Percentiles rank a stretch among this genome's conserved stretches.
These are phyloP conservation scores for Malus orientalis DNA, from an alignment of 306 rosid genomes.

Conservation along the genomic window DNA sequence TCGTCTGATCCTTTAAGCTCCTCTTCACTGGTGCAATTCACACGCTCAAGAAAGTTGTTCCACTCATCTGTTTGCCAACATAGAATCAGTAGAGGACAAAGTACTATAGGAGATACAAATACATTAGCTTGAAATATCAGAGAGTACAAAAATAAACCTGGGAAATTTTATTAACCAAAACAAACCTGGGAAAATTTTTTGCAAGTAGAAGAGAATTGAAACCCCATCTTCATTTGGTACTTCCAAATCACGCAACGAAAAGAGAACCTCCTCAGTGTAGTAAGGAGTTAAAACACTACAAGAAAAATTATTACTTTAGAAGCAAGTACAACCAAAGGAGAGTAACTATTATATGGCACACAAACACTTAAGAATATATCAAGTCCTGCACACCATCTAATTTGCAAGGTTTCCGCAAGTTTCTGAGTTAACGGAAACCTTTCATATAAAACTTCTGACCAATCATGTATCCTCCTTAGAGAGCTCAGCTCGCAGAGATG, in stretches of 20 bases:
- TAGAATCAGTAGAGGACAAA: not conserved
- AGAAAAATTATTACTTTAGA: conserved; percentile 6
- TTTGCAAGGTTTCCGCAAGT: not conserved
- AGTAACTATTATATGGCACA: not conserved
- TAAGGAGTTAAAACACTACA: conserved; percentile 91
- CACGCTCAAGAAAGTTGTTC: conserved; percentile 82
- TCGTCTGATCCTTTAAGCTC: conserved; percentile 64
- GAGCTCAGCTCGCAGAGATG: not conserved
- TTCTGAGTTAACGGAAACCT: not conserved
- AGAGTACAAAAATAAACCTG: conserved; percentile 33
- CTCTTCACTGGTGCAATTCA: conserved; percentile 49
- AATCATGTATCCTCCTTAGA: not conserved
- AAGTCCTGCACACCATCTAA: not conserved
- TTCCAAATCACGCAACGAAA: conserved; percentile 68
- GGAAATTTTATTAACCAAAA: not conserved
- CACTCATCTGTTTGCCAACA: conserved; percentile 65
- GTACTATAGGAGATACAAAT: not conserved
- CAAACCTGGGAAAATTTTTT: conserved; percentile 90
- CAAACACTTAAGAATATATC: not conserved
- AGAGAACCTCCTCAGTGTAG: conserved; percentile 91
- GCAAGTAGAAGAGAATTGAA: conserved; percentile 86
- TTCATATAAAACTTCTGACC: not conserved
- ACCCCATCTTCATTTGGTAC: conserved; percentile 87
- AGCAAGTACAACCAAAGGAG: not conserved
- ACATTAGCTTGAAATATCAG: not conserved